These are phyloP conservation scores for Clonostachys rosea DNA, from an alignment of 2,329 filamentous ascomycete species.

Conservation along the genomic window DNA sequence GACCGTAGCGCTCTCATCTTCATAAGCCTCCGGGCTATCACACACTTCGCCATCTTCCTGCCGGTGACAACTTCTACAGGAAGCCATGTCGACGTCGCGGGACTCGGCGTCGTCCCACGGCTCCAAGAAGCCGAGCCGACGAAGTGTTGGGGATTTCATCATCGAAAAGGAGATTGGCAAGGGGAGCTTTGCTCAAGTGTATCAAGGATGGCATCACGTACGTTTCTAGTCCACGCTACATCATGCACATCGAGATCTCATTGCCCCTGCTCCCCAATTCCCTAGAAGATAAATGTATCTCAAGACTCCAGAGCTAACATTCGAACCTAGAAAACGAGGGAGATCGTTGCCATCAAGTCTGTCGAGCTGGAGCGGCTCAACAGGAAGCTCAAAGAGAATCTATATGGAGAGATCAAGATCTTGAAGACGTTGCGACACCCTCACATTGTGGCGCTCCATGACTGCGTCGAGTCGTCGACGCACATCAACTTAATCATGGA, in stretches of 20 bases:
- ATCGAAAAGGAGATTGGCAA: conserved; percentile 90
- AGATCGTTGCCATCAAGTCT: conserved; percentile 91
- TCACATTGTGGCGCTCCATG: conserved; percentile 93
- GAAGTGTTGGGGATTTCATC: conserved; percentile 67
- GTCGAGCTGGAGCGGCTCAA: conserved; percentile 88
- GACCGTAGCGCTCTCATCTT: conserved; percentile 24
- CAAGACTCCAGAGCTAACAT: not conserved
- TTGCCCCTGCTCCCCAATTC: not conserved
- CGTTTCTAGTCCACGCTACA: conserved; percentile 3
- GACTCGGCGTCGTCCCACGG: conserved; percentile 24
- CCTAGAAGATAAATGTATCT: not conserved
- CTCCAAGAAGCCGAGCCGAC: conserved; percentile 25
- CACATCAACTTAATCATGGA: conserved; percentile 99
- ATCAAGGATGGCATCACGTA: conserved; percentile 80
- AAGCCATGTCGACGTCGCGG: conserved; percentile 32
- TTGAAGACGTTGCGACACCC: conserved; percentile 91
- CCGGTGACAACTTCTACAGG: conserved; percentile 21
- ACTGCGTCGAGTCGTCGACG: conserved; percentile 80
- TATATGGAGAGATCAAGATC: conserved; percentile 93
- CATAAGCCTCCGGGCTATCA: conserved; percentile 28
- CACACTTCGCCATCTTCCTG: conserved; percentile 22
- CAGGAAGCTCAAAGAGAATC: conserved; percentile 93
- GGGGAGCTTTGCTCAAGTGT: conserved; percentile 96
- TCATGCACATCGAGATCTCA: not conserved
- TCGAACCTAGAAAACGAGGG: conserved; percentile 62